Conservation (phyloP, 2,329 filamentous ascomycete species). For the Ophiocordyceps sinensis region DNA sequence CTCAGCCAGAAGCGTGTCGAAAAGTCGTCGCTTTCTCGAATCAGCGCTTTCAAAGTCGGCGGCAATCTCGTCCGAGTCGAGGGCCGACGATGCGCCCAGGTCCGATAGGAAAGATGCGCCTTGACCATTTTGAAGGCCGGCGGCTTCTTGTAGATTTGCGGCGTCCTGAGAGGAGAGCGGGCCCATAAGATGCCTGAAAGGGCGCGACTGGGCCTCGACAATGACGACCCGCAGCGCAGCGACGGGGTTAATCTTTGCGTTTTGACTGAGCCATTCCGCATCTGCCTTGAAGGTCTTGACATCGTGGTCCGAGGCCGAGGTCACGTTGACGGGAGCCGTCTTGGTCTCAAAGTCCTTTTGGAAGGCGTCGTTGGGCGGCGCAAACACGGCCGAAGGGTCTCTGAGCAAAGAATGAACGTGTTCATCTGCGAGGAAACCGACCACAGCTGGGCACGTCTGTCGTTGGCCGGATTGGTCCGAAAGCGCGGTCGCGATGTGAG, state of each 20-base stretch:
- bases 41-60: constrained; percentile 47
- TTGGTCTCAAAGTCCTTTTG: constrained; percentile 67
- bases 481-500: constrained; percentile 39
- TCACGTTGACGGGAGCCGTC: constrained; percentile 74
- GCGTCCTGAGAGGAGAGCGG: constrained; percentile 67
- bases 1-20: constrained; percentile 58
- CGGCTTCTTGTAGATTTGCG: constrained; percentile 59
- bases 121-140: constrained; percentile 47
- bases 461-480: constrained; percentile 41
- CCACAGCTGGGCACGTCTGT: constrained; percentile 38
- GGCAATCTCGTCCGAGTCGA: constrained; percentile 40
- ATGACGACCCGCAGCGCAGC: constrained; percentile 67
- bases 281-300: constrained; percentile 73
- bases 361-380: constrained; percentile 43
- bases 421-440: constrained; percentile 56
- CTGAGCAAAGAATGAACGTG: constrained; percentile 55
- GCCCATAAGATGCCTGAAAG: constrained; percentile 56
- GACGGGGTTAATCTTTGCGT: constrained; percentile 64
- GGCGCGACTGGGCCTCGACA: constrained; percentile 69
- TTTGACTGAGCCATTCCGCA: constrained; percentile 70
- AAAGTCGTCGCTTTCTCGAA: constrained; percentile 50
- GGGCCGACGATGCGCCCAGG: constrained; percentile 28
- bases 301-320: constrained; percentile 54
- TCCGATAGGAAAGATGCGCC: constrained; percentile 41
- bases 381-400: constrained; percentile 54